A percentile compares a stretch with the other conserved stretches of the same genome.
Evolutionary conservation across 306 rosid genomes (phyloP).

Genomic region (Oxytropis ochrocephala): DNA sequence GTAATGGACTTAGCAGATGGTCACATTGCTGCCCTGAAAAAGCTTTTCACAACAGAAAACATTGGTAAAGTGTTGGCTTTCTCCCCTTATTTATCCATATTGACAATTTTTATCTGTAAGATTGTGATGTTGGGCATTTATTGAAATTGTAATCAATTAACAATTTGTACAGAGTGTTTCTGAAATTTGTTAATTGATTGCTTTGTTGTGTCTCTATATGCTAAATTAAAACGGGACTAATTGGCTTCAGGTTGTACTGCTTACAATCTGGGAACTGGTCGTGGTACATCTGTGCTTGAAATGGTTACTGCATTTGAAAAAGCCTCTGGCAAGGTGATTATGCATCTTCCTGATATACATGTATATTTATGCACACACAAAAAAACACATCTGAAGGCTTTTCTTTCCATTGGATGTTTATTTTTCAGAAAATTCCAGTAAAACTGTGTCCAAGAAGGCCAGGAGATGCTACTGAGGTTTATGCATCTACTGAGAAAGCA

Average conservation of each 20-base stretch:
- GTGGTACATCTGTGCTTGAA: conserved; percentile 87
- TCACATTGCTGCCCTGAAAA: conserved; percentile 82
- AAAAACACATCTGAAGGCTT: background rate
- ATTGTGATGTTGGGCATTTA: background rate
- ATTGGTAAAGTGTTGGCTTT: conserved; percentile 44
- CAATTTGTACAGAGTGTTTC: background rate
- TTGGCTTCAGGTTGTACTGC: conserved; percentile 68
- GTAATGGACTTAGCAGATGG: conserved; percentile 99
- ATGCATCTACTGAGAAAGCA: conserved; percentile 85
- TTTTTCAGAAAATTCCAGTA: conserved; percentile 63
- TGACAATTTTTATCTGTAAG: background rate
- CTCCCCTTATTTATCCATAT: background rate
- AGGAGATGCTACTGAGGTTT: conserved; percentile 90
- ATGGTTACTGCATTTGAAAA: conserved; percentile 90
- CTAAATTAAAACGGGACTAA: conserved; percentile 15
- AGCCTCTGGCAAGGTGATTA: conserved; percentile 74
- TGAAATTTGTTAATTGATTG: background rate
- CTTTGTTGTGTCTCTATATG: background rate
- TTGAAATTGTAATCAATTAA: too few relatives aligned
- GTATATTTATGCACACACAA: background rate
- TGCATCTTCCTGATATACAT: background rate
- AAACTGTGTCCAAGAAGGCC: conserved; percentile 75
- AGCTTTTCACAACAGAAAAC: conserved; percentile 61
- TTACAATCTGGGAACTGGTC: conserved; percentile 87
- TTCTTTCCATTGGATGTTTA: background rate